Base-by-base conservation (phyloP, 495 filamentous ascomycete genomes). In the Tuber magnatum region DNA sequence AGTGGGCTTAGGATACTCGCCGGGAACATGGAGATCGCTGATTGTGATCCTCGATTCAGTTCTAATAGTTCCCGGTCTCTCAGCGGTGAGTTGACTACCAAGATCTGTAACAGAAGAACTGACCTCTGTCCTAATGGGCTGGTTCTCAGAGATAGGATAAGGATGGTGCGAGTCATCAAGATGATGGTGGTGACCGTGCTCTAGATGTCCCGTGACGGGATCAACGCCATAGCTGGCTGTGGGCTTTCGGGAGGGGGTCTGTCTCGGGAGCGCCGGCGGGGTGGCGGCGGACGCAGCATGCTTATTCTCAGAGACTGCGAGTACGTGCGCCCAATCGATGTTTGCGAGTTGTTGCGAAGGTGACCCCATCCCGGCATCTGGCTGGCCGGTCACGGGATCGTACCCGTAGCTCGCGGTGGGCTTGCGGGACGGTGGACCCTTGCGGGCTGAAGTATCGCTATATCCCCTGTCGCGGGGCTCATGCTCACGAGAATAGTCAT, bases 1-100 rank as follows among this genome's bases (percentile, higher is more conserved):
- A 68, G 83, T 82, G 24, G 80, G 81, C 56, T 84, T 85, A 1
- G 88, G 88, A 78, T 86, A 90, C 77, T 88, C 86, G 18, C 88
- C 88, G 14, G 88, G 88, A 3, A 90, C 83, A 72, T 89, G 88
- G 14, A 89, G 85, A 70, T 86, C 83, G 68, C 84, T 84, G 44
- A 82, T 85, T 1, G 81, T 84, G 46, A 81, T 71, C 71, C 28
- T 75, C 20, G 80, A 81, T 65, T 81, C 74, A 20, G 41, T 69
- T 48, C 80, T 73, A 56, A 69, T 71, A 71, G 72, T 65, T 73
- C 39, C 73, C 70, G 56, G 77, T 77, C 24, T 79, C 78, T 9
- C 76, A 71, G 14, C 46, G 65, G 18, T 51, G 70, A 39, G 35
- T 39, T 32, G 44, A n/a, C 12, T 69, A 12, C 74, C 77, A 38